Base-by-base conservation (phyloP, 2,329 filamentous ascomycete species). In the Aureobasidium musti region DNA sequence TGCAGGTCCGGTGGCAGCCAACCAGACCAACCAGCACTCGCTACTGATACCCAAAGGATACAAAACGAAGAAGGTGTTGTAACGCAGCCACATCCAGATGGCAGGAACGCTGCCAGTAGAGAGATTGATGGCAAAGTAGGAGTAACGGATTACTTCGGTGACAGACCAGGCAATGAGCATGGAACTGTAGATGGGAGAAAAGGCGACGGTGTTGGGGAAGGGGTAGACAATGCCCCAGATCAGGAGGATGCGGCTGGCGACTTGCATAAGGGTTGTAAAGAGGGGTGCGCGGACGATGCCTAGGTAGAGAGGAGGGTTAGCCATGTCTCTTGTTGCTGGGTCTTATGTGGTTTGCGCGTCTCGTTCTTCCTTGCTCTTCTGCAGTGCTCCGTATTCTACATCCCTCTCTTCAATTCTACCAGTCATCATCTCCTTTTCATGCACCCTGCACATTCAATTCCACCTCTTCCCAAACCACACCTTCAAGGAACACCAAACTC, bases 81-180 rank as follows among this genome's bases (percentile, higher is more conserved):
- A 87, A 67, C 81, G 82, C 78, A 96, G 81, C 90, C 92, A 96
- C 43, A 87, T 87, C 75, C 97, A 84, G 68, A 83, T 81, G 0
- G 73, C 76, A 0, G 92, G 91, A 35, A 90, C 86, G 0, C 72
- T 72, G 72, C 82, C 74, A 64, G 77, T 72, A 69, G 82, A 80
- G 37, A 95, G 84, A 72, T 87, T 87, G 73, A 92, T 83, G 41
- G 91, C 90, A 77, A 98, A 98, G 83, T 91, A 99, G 56, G 87
- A 86, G 84, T 99, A 99, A 65, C 95, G 89, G 73, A 97, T 89
- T 63, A 97, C 90, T 81, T 99, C 95, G 68, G 95, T 97, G 67
- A 91, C 78, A 70, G 87, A 89, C 94, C 95, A 98, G 37, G 95
- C 93, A 66, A 89, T 74, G 67, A 98, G 84, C 91, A 96, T 92